These are phyloP conservation scores for Neofusicoccum cordaticola DNA, from an alignment of 2,329 filamentous ascomycete species.

Conservation along the genomic window DNA sequence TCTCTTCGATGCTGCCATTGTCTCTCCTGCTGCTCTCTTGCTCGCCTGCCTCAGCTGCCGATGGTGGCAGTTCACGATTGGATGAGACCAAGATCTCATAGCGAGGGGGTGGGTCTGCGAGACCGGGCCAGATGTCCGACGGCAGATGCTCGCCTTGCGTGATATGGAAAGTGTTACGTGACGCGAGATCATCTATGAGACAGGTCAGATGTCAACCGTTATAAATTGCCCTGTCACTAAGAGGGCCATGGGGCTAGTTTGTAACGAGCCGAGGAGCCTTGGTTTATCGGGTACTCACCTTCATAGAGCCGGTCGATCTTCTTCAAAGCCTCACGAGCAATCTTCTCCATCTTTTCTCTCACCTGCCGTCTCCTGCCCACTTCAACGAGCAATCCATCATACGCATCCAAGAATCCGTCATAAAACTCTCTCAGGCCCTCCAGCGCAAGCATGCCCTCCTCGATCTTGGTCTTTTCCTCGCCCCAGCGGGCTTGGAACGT, in stretches of 20 bases:
- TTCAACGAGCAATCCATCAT: slow-evolving; percentile 81
- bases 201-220: not conserved
- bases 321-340: slow-evolving; percentile 74
- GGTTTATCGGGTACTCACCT: slow-evolving; percentile 21
- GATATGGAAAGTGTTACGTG: slow-evolving; percentile 73
- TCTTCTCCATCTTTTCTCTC: slow-evolving; percentile 69
- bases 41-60: slow-evolving; percentile 21
- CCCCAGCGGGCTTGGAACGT: slow-evolving; percentile 68
- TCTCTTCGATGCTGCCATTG: not conserved
- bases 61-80: not conserved
- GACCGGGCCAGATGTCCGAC: slow-evolving; percentile 79
- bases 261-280: not conserved
- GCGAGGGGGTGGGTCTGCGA: slow-evolving; percentile 47
- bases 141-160: slow-evolving; percentile 86
- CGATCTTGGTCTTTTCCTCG: slow-evolving; percentile 69
- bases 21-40: slow-evolving; percentile 17
- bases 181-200: slow-evolving; percentile 58
- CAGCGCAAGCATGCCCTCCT: slow-evolving; percentile 68
- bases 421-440: slow-evolving; percentile 78
- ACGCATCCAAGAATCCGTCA: slow-evolving; percentile 79
- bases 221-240: no score
- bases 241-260: not conserved
- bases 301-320: slow-evolving; percentile 73
- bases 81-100: slow-evolving; percentile 33
- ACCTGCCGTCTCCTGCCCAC: slow-evolving; percentile 70